Evolutionary conservation across 2,329 filamentous ascomycete species (phyloP).

Genomic region (Trichophyton rubrum): DNA sequence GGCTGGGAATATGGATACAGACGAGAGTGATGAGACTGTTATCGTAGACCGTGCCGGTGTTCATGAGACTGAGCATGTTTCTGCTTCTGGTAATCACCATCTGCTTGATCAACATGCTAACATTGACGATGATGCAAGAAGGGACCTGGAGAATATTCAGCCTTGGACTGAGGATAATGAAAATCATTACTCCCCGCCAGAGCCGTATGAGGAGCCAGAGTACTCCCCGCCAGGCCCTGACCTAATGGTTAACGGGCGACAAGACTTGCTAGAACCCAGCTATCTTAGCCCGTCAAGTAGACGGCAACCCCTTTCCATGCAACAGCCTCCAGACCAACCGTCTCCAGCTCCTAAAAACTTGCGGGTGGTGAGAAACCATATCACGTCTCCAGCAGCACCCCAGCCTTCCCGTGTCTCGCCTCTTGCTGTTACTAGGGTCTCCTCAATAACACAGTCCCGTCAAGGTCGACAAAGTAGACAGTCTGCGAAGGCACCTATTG

Average conservation of each 20-base stretch:
- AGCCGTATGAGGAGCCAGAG: constrained; percentile 34
- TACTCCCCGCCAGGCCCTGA: constrained; percentile 37
- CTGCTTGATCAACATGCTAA: constrained; percentile 27
- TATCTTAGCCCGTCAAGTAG: constrained; percentile 22
- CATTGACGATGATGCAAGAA: constrained; percentile 21
- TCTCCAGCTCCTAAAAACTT: constrained; percentile 36
- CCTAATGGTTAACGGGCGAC: constrained; percentile 22
- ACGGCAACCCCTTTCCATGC: constrained; percentile 31
- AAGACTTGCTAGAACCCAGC: constrained; percentile 15
- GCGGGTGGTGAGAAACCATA: constrained; percentile 58
- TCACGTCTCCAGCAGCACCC: constrained; percentile 60
- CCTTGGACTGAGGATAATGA: constrained; percentile 1
- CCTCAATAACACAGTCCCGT: constrained; percentile 44
- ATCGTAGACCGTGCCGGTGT: background rate
- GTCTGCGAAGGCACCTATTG: constrained; percentile 18
- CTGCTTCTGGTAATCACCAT: constrained; percentile 16
- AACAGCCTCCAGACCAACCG: constrained; percentile 21
- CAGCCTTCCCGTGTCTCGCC: constrained; percentile 59
- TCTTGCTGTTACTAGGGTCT: constrained; percentile 41
- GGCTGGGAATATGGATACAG: constrained; percentile 19
- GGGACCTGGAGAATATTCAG: constrained; percentile 18
- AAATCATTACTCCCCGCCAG: constrained; percentile 13
- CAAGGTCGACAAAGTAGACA: constrained; percentile 32
- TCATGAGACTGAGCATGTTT: background rate
- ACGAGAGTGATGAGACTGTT: constrained; percentile 14